Base-by-base conservation (phyloP, 495 filamentous ascomycete genomes). In the Sabuloglossum arenarium region DNA sequence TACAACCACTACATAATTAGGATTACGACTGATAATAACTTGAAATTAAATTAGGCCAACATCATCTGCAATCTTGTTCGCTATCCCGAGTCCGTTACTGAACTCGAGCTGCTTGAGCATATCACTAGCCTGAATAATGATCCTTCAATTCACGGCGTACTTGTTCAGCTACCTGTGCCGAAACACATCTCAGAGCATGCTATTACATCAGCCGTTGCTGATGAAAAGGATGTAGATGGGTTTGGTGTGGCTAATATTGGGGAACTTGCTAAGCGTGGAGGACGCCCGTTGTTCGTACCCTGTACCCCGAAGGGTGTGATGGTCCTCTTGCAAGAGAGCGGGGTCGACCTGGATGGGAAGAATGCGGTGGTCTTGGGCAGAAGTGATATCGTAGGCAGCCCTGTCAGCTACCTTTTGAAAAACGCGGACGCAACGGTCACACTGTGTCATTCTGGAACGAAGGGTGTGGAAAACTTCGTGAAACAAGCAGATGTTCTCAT, bases 231-330 rank as follows among this genome's bases (percentile, higher is more conserved):
- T 76, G 91, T 98, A 29, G 91, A 98, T 73, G 91, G 91, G 57
- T 98, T 98, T 66, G 90, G 93, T 42, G 80, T 85, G 29, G 73
- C 77, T 59, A 97, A 95, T 68, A 94, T 97, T 63, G 91, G 91
- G 54, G 88, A 96, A 66, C 76, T 98, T 60, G 88, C 93, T 56
- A 97, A 97, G 75, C 81, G 87, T 58, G 87, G 91, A 43, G 90
- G 89, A 19, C 74, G 75, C 51, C 93, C 91, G 23, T 74, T 85
- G 34, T 98, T 97, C 67, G 77, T 79, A 55, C 91, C 91, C 42
- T 98, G 91, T 73, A 98, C 91, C 1, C 93, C 91, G 9, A 88
- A 95, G 70, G 91, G 91, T 59, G 85, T 97, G 57, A 97, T 97
- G 88, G 85, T 85, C 37, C 76, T 98, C 59, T 73, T 98, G 42